A percentile compares a stretch with the other conserved stretches of the same genome.
These are phyloP conservation scores for Cystobasidium tubakii DNA, from an alignment of 768 basidiomycete genomes.

Conservation along the genomic window DNA sequence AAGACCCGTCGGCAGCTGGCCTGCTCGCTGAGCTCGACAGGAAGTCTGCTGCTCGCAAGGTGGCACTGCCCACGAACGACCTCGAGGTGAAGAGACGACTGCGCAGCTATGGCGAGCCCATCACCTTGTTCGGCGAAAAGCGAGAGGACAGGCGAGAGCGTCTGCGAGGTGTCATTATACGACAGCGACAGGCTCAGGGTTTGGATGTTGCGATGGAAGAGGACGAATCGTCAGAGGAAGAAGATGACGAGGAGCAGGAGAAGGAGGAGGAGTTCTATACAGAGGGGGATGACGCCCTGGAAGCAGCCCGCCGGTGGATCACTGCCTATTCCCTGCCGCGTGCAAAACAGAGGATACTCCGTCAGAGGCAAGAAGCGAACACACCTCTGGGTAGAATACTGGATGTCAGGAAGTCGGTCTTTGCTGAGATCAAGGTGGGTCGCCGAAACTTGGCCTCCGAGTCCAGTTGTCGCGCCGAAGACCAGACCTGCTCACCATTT, in stretches of 20 bases:
- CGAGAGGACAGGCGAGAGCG: conserved; percentile 62
- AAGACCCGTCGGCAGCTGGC: conserved; percentile 51
- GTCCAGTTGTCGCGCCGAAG: too few relatives aligned
- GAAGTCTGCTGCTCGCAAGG: conserved; percentile 84
- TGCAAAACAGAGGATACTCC: conserved; percentile 87
- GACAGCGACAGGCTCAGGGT: conserved; percentile 21
- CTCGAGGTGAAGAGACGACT: conserved; percentile 80
- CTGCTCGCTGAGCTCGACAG: conserved; percentile 93
- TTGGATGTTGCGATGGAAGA: conserved; percentile 21
- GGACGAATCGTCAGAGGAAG: background rate
- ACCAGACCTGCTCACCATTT: too few relatives aligned
- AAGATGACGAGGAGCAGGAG: conserved; percentile 39
- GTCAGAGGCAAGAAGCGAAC: conserved; percentile 83
- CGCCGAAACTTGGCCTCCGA: background rate
- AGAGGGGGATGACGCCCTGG: conserved; percentile 75
- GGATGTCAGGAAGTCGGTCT: conserved; percentile 85
- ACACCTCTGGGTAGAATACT: conserved; percentile 82
- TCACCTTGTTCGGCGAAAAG: conserved; percentile 86
- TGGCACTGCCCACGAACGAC: conserved; percentile 97
- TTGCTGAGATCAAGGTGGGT: conserved; percentile 77
- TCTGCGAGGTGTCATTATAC: conserved; percentile 49
- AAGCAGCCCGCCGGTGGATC: conserved; percentile 74
- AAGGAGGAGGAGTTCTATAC: conserved; percentile 95
- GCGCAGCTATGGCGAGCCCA: conserved; percentile 90
- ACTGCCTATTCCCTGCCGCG: conserved; percentile 86